Evolutionary conservation across 495 filamentous ascomycete species (phyloP).

Genomic region (Aspergillus coremiiformis): DNA sequence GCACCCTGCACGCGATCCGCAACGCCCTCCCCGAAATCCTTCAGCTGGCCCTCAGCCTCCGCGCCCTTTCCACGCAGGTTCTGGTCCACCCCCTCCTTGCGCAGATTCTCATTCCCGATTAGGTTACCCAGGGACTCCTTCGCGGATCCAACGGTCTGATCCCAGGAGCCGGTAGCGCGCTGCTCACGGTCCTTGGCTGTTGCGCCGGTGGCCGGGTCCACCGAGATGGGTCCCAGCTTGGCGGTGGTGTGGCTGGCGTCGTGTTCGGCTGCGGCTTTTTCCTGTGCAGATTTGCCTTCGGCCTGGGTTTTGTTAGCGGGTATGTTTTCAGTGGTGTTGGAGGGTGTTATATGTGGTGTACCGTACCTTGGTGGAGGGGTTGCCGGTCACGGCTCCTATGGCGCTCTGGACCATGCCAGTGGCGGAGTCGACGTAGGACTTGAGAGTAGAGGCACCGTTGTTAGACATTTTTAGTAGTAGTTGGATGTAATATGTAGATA

Average conservation of each 20-base stretch:
- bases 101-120: conserved; percentile 66
- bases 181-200: conserved; percentile 65
- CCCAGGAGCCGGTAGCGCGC: conserved; percentile 65
- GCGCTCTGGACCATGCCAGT: conserved; percentile 63
- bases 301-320: conserved; percentile 23
- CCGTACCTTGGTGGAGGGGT: conserved; percentile 59
- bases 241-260: conserved; percentile 48
- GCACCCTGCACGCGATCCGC: conserved; percentile 65
- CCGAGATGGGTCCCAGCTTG: conserved; percentile 58
- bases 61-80: conserved; percentile 72
- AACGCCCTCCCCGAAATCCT: conserved; percentile 64
- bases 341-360: conserved; percentile 8
- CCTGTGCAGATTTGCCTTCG: conserved; percentile 56
- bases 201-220: conserved; percentile 61
- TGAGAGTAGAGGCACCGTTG: conserved; percentile 63
- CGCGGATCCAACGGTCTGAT: conserved; percentile 77
- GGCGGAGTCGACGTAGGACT: conserved; percentile 76
- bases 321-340: not conserved
- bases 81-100: conserved; percentile 65
- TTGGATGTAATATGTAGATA: conserved; percentile 3
- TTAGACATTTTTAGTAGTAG: conserved; percentile 41
- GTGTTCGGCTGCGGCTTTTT: not conserved
- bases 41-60: conserved; percentile 79
- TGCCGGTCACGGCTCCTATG: conserved; percentile 70
- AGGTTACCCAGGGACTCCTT: conserved; percentile 78